Evolutionary conservation across 1,139 yeast genomes (phyloP).

Genomic region (Yamadazyma trypodendri): DNA sequence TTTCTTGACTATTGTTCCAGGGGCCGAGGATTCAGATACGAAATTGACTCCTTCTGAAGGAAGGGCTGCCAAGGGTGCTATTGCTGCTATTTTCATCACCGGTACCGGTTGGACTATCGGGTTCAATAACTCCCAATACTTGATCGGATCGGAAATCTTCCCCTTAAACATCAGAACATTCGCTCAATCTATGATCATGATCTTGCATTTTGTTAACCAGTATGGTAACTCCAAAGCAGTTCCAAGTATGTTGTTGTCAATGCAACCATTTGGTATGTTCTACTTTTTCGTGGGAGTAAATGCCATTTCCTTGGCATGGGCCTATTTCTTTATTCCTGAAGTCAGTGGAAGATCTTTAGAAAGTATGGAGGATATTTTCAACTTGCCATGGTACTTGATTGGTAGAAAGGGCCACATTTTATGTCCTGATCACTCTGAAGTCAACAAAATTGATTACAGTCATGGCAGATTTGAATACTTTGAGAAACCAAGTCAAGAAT

Average conservation of each 20-base stretch:
- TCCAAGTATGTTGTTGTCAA: conserved; percentile 49
- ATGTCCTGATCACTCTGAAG: conserved; percentile 54
- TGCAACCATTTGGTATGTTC: conserved; percentile 54
- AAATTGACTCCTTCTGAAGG: conserved; percentile 28
- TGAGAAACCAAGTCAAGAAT: conserved; percentile 15
- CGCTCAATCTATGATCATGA: conserved; percentile 57
- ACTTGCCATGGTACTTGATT: conserved; percentile 57
- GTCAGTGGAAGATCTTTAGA: conserved; percentile 54
- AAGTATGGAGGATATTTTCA: conserved; percentile 56
- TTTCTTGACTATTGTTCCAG: conserved; percentile 47
- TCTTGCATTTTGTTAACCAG: conserved; percentile 58
- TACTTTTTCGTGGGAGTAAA: conserved; percentile 51
- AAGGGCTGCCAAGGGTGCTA: conserved; percentile 48
- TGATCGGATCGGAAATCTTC: conserved; percentile 58
- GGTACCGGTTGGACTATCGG: conserved; percentile 68
- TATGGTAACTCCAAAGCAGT: conserved; percentile 60
- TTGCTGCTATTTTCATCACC: conserved; percentile 51
- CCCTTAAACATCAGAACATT: conserved; percentile 55
- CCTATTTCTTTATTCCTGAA: conserved; percentile 56
- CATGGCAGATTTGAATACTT: conserved; percentile 11
- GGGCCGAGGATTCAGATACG: conserved; percentile 32
- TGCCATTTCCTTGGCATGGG: conserved; percentile 43
- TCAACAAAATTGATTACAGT: conserved; percentile 13
- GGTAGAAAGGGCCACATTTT: conserved; percentile 53
- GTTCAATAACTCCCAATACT: conserved; percentile 58